Conservation (phyloP, 83 land plant genomes). For the Thuja plicata region DNA sequence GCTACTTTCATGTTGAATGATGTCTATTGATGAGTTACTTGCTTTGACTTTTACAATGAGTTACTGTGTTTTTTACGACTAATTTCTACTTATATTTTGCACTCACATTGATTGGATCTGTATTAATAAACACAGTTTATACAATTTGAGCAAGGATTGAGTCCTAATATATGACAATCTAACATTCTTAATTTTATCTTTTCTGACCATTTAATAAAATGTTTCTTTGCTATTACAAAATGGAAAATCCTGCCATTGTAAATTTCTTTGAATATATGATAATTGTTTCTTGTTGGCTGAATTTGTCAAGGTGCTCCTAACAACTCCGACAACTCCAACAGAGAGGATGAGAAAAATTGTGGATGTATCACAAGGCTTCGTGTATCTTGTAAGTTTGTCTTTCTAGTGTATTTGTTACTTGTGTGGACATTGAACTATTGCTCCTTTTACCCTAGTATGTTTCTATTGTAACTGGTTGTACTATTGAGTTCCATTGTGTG, state of each 20-base stretch:
- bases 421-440: not conserved
- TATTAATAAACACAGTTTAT: not conserved
- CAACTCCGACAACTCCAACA: conserved; percentile 92
- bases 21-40: not conserved
- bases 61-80: not conserved
- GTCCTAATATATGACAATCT: not conserved
- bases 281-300: not conserved
- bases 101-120: not conserved
- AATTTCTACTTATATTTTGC: not conserved
- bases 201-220: not conserved
- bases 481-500: not conserved
- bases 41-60: not conserved
- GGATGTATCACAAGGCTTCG: conserved; percentile 88
- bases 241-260: not conserved
- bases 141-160: not conserved
- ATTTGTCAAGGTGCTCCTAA: conserved; percentile 63
- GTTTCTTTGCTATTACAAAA: not conserved
- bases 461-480: not conserved
- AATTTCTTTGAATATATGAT: not conserved
- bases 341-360: conserved; percentile 81
- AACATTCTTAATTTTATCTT: not conserved
- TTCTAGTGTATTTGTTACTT: not conserved
- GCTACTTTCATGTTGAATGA: not conserved
- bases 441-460: not conserved
- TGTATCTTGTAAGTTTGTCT: conserved; percentile 75